These are phyloP conservation scores for Cafeteria roenbergensis DNA, from an alignment of 108 stramenopile species.

Conservation along the genomic window DNA sequence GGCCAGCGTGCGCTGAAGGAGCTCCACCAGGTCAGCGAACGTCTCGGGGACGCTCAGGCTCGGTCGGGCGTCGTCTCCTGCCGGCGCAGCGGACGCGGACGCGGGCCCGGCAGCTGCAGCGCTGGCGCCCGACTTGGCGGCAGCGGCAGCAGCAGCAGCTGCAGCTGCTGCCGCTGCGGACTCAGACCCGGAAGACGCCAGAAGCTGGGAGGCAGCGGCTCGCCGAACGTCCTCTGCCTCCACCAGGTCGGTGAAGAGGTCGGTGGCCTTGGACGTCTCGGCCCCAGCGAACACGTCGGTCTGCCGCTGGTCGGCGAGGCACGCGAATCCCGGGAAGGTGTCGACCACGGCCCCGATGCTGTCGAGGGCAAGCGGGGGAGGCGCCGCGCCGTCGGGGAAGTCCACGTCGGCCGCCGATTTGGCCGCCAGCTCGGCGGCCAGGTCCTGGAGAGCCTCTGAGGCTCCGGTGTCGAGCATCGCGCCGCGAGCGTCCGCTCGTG, in stretches of 20 bases:
- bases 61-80: no score
- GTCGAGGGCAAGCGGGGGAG: neutral
- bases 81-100: no score
- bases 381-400: no score
- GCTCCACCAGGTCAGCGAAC: neutral
- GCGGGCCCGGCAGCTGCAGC: no score
- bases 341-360: neutral
- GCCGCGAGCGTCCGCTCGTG: no score
- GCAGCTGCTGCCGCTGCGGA: neutral
- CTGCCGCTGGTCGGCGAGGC: neutral
- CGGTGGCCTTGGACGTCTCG: neutral
- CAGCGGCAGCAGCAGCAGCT: neutral
- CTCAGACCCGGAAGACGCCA: neutral
- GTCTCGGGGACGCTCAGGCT: no score
- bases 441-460: neutral
- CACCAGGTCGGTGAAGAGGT: neutral
- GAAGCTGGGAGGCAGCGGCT: neutral
- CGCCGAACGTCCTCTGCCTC: neutral
- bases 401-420: neutral
- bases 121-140: neutral
- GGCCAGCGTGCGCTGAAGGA: neutral
- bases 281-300: neutral
- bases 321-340: neutral
- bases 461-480: neutral
- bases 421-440: neutral